Conservation (phyloP, 305 asterid genomes). For the Fraxinus angustifolia region DNA sequence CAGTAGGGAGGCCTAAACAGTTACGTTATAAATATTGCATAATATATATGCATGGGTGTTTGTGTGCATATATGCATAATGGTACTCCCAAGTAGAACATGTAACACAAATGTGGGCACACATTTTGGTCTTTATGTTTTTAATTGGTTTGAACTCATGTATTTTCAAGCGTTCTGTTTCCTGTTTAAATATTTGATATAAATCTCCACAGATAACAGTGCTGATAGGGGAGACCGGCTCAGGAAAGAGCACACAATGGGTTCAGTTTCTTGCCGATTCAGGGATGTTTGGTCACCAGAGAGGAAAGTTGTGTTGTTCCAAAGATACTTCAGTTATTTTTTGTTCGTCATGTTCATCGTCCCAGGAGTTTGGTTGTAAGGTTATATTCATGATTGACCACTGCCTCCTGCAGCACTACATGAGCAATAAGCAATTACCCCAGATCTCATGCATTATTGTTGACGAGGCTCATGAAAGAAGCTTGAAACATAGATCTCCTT, state of each 20-base stretch:
- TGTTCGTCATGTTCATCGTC: constrained; percentile 60
- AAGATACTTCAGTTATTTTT: constrained; percentile 43
- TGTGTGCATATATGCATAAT: neutral
- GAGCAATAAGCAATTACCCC: constrained; percentile 55
- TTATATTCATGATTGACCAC: constrained; percentile 75
- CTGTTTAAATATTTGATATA: neutral
- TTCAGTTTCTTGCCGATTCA: constrained; percentile 83
- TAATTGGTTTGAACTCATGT: neutral
- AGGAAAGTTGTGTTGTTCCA: constrained; percentile 59
- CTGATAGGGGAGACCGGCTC: constrained; percentile 87
- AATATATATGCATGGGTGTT: neutral
- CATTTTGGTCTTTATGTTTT: neutral
- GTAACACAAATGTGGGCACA: neutral
- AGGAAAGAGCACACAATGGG: constrained; percentile 90
- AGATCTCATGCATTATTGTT: constrained; percentile 70
- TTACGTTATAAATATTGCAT: neutral
- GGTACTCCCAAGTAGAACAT: neutral
- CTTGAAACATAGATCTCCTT: constrained; percentile 84
- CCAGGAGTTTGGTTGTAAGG: constrained; percentile 47
- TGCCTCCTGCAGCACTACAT: constrained; percentile 81
- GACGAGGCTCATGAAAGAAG: constrained; percentile 99
- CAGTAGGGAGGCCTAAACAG: neutral
- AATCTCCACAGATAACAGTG: constrained; percentile 50
- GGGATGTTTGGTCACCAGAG: constrained; percentile 49
- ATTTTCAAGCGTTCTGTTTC: constrained; percentile 1